Conservation (phyloP, 352 stramenopile species). For the Phytophthora capsici region DNA sequence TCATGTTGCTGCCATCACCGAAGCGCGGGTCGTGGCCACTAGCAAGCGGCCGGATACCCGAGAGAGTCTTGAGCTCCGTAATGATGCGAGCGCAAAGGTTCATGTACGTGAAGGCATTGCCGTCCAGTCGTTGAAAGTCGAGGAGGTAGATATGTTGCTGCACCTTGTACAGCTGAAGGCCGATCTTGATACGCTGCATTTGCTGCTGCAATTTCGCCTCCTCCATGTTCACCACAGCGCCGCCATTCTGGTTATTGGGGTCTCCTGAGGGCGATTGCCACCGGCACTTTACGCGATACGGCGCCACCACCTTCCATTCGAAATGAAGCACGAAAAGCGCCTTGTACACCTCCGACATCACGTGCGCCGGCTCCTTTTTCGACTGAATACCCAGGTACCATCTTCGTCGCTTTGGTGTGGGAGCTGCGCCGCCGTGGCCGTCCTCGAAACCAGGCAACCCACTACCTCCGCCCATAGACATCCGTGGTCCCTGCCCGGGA, state of each 20-base stretch:
- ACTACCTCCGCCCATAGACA: constrained; percentile 29
- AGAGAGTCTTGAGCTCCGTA: constrained; percentile 98
- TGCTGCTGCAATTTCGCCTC: constrained; percentile 41
- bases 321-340: constrained; percentile 96
- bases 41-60: constrained; percentile 64
- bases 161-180: constrained; percentile 96
- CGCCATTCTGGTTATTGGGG: constrained; percentile 24
- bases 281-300: constrained; percentile 97
- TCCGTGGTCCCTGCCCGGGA: constrained; percentile 33
- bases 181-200: constrained; percentile 93
- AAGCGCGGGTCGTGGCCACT: constrained; percentile 64
- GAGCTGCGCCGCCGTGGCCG: constrained; percentile 28
- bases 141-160: constrained; percentile 99
- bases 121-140: constrained; percentile 97
- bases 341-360: constrained; percentile 99
- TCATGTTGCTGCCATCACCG: constrained; percentile 49
- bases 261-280: constrained; percentile 85
- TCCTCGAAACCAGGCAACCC: constrained; percentile 49
- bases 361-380: constrained; percentile 99
- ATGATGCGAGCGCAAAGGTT: constrained; percentile 99
- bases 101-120: constrained; percentile 99
- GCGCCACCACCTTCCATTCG: constrained; percentile 97
- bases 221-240: constrained; percentile 31
- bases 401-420: constrained; percentile 79
- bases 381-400: constrained; percentile 99